These are phyloP conservation scores for Capniomyces stellatus DNA, from an alignment of 371 early-diverging fungal genomes.

Conservation along the genomic window DNA sequence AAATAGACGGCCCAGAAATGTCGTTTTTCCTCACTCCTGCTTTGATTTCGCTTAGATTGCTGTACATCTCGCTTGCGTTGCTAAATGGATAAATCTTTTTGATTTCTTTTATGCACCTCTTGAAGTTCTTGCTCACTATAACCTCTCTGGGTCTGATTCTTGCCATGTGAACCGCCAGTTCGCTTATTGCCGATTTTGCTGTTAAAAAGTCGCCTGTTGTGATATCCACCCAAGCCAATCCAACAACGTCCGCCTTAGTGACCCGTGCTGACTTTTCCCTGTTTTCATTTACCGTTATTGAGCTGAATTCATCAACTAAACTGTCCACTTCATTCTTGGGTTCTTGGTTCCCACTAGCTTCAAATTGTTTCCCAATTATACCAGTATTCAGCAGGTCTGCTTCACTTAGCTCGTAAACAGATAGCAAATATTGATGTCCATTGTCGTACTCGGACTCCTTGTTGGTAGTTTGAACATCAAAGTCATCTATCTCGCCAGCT, in stretches of 20 bases:
- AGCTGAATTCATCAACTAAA: conserved; percentile 6
- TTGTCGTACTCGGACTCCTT: neutral
- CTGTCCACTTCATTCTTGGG: neutral
- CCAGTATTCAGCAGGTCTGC: neutral
- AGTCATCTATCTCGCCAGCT: too few relatives aligned
- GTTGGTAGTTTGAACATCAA: neutral
- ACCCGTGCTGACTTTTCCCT: neutral
- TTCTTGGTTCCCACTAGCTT: neutral
- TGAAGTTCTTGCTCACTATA: conserved; percentile 22
- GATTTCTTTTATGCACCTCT: neutral
- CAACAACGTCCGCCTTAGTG: conserved; percentile 14
- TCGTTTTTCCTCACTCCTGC: too few relatives aligned
- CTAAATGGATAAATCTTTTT: conserved; percentile 3
- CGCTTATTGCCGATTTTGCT: conserved; percentile 27
- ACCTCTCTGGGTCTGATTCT: conserved; percentile 75
- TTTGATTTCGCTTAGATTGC: neutral
- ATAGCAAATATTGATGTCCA: too few relatives aligned
- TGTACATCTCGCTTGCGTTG: neutral
- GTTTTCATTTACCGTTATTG: conserved; percentile 4
- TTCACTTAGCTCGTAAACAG: neutral
- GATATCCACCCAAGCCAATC: conserved; percentile 81
- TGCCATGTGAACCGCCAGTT: conserved; percentile 46
- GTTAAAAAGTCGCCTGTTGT: conserved; percentile 77
- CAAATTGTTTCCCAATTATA: neutral
- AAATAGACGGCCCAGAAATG: neutral